A percentile compares a stretch with the other conserved stretches of the same genome.
phyloP scores from a whole-genome alignment of 768 basidiomycete species.

The Hysterangium stoloniferum region DNA sequence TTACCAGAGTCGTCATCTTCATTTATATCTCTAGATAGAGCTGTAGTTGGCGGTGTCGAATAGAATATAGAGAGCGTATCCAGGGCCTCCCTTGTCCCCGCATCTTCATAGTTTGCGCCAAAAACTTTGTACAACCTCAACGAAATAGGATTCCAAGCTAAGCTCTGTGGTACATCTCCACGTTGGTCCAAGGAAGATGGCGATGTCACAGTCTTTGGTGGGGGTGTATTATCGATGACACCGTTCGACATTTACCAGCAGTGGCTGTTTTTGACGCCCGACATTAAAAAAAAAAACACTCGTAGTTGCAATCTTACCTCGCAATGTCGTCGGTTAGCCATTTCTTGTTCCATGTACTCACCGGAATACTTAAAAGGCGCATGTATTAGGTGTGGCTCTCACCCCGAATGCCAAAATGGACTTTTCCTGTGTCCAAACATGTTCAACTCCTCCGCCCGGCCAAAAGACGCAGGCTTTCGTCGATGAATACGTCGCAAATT shows the following conservation, averaged over 20 bases:
- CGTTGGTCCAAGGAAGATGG: background rate
- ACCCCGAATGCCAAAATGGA: too few species aligned
- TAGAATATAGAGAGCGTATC: conserved; percentile 80
- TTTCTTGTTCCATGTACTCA: too few species aligned
- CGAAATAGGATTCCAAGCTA: conserved; percentile 51
- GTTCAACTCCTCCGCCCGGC: background rate
- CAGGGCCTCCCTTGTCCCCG: conserved; percentile 71
- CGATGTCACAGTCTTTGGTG: background rate
- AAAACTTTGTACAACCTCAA: conserved; percentile 86
- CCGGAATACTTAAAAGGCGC: too few species aligned
- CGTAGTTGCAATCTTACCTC: too few species aligned
- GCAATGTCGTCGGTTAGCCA: too few species aligned
- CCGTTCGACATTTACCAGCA: too few species aligned
- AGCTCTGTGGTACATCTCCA: background rate
- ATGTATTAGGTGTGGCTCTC: too few species aligned
- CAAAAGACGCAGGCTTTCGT: background rate
- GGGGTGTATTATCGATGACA: background rate
- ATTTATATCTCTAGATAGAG: conserved; percentile 20
- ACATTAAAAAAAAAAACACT: too few species aligned
- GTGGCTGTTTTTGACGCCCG: too few species aligned
- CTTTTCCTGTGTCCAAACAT: background rate
- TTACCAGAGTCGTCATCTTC: conserved; percentile 30
- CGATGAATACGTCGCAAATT: background rate
- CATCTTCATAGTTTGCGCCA: conserved; percentile 70
- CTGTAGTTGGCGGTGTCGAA: conserved; percentile 20